phyloP scores from a whole-genome alignment of 495 filamentous ascomycete species.

The Xylaria cubensis region DNA sequence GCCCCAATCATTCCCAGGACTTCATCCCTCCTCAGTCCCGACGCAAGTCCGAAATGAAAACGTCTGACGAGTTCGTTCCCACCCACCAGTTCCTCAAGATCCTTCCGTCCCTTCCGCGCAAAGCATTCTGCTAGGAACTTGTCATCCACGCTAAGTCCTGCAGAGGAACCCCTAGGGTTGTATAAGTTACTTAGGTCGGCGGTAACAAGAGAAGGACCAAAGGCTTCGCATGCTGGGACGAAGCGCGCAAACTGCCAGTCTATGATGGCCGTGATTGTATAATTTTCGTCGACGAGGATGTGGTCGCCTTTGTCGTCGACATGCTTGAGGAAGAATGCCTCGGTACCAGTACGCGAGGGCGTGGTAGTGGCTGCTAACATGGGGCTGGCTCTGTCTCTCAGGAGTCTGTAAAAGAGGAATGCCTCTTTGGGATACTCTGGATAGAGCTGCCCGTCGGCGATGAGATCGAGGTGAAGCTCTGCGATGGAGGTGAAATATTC shows the following conservation, averaged over 20 bases:
- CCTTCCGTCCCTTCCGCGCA: background rate
- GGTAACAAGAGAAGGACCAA: conserved; percentile 38
- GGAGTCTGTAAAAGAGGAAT: conserved; percentile 19
- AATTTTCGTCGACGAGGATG: conserved; percentile 1
- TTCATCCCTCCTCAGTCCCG: conserved; percentile 2
- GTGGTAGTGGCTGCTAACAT: background rate
- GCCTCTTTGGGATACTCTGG: conserved; percentile 23
- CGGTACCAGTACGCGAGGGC: background rate
- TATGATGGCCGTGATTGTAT: background rate
- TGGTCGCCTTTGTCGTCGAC: conserved; percentile 17
- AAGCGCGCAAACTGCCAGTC: conserved; percentile 17
- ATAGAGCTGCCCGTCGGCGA: conserved; percentile 29
- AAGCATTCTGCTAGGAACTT: background rate
- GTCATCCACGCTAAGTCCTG: conserved; percentile 26
- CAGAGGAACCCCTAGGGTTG: conserved; percentile 9
- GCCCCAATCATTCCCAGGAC: conserved; percentile 14
- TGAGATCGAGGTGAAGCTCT: conserved; percentile 37
- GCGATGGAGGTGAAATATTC: conserved; percentile 28
- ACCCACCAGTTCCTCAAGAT: background rate
- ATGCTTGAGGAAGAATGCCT: conserved; percentile 11
- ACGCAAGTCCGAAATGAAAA: conserved; percentile 21
- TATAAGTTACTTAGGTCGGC: conserved; percentile 41
- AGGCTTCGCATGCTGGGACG: conserved; percentile 30
- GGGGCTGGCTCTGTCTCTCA: background rate
- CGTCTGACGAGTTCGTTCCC: conserved; percentile 18